These are phyloP conservation scores for Setaria viridis DNA, from an alignment of 202 grass and related monocot species.

Conservation along the genomic window DNA sequence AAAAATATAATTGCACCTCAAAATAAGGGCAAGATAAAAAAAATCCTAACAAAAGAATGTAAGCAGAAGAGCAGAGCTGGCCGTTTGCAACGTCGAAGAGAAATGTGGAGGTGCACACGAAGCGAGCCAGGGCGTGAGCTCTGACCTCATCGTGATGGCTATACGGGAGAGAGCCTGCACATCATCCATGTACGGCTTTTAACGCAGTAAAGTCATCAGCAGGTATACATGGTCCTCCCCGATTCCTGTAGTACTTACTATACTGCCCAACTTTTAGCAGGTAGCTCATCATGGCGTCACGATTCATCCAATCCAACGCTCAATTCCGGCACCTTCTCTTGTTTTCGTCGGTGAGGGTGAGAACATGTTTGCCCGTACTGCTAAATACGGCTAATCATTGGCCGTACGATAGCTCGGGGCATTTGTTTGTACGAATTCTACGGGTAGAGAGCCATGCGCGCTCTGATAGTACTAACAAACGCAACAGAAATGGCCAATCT, in stretches of 20 bases:
- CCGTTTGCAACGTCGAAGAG: too few species aligned
- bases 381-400: neutral
- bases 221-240: neutral
- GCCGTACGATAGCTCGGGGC: neutral
- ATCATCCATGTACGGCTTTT: neutral
- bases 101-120: too few species aligned
- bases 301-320: constrained; percentile 7
- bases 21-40: too few species aligned
- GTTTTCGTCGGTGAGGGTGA: neutral
- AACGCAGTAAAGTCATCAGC: neutral
- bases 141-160: neutral
- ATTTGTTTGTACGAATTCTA: neutral
- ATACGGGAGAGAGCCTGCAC: neutral
- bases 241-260: neutral
- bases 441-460: neutral
- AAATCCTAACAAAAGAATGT: too few species aligned
- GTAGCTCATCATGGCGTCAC: constrained; percentile 19
- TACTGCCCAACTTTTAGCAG: constrained; percentile 31
- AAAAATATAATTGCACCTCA: too few species aligned
- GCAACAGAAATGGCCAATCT: too few species aligned
- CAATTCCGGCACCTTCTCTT: neutral
- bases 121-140: too few species aligned
- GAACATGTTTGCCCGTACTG: neutral
- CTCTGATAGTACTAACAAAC: neutral
- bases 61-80: too few species aligned